Evolutionary conservation across 2,329 filamentous ascomycete species (phyloP).

Genomic region (Parafenestella ontariensis): DNA sequence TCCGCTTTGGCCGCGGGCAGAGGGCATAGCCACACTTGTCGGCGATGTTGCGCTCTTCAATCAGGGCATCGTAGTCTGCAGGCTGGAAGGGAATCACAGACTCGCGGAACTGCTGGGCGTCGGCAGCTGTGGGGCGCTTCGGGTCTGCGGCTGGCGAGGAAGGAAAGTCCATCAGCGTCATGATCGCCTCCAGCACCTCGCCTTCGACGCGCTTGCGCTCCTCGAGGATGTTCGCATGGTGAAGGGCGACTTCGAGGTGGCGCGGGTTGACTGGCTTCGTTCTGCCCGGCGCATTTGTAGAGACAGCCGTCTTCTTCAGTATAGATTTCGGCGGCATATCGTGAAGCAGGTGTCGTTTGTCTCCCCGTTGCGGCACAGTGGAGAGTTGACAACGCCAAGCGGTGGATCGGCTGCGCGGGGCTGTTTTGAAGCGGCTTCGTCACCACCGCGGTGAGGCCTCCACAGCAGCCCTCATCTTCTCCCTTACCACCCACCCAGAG

Average conservation of each 20-base stretch:
- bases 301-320: slow-evolving; percentile 48
- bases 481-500: slow-evolving; percentile 11
- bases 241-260: slow-evolving; percentile 71
- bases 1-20: slow-evolving; percentile 70
- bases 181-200: slow-evolving; percentile 73
- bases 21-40: slow-evolving; percentile 83
- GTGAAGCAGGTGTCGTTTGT: slow-evolving; percentile 5
- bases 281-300: slow-evolving; percentile 25
- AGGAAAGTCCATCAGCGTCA: slow-evolving; percentile 73
- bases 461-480: slow-evolving; percentile 17
- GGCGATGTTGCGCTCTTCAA: slow-evolving; percentile 87
- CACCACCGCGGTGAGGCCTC: slow-evolving; percentile 20
- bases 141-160: slow-evolving; percentile 59
- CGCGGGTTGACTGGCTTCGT: slow-evolving; percentile 45
- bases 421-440: slow-evolving; percentile 25
- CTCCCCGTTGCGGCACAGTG: no score
- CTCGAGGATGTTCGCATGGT: slow-evolving; percentile 84
- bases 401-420: slow-evolving; percentile 20
- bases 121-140: slow-evolving; percentile 61
- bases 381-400: no score
- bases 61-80: slow-evolving; percentile 85
- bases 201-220: slow-evolving; percentile 80
- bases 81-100: slow-evolving; percentile 80
- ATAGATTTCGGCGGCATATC: slow-evolving; percentile 55
- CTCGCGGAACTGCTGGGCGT: slow-evolving; percentile 70